phyloP scores from a whole-genome alignment of 2,329 filamentous ascomycete genomes.

The Cordyceps cateniannulata region DNA sequence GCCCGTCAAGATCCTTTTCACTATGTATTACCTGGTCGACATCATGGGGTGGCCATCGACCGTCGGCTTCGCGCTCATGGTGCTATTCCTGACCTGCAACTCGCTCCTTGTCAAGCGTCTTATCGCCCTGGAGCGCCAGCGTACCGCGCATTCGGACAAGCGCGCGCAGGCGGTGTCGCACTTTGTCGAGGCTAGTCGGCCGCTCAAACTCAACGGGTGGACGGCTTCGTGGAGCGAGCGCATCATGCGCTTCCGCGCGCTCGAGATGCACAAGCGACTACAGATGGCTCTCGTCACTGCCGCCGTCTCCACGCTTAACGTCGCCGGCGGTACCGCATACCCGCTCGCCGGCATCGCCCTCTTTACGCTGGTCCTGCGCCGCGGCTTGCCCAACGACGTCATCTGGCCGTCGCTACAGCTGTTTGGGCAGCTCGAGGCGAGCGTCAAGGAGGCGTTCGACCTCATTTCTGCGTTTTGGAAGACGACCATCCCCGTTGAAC shows the following conservation, averaged over 20 bases:
- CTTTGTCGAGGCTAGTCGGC: constrained; percentile 79
- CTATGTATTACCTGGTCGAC: constrained; percentile 55
- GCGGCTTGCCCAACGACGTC: constrained; percentile 67
- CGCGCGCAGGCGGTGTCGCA: constrained; percentile 77
- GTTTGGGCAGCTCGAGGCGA: constrained; percentile 68
- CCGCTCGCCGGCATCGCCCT: constrained; percentile 76
- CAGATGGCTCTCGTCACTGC: constrained; percentile 30
- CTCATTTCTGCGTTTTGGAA: constrained; percentile 74
- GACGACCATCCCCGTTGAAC: constrained; percentile 71
- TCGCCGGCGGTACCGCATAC: constrained; percentile 65
- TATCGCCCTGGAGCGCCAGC: constrained; percentile 61
- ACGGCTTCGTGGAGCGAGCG: constrained; percentile 30
- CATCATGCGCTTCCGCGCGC: constrained; percentile 29
- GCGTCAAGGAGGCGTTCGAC: constrained; percentile 66
- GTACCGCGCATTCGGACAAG: constrained; percentile 67
- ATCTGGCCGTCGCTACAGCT: constrained; percentile 83
- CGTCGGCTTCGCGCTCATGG: constrained; percentile 62
- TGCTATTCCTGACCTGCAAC: constrained; percentile 64
- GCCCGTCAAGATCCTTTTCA: constrained; percentile 69
- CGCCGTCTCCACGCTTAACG: constrained; percentile 62
- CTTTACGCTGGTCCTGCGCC: constrained; percentile 65
- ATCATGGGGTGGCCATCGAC: constrained; percentile 77
- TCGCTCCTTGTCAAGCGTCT: constrained; percentile 58
- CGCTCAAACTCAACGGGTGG: constrained; percentile 41
- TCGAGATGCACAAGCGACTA: constrained; percentile 32